A percentile compares a stretch with the other conserved stretches of the same genome.
phyloP scores from a whole-genome alignment of 1,284 basidiomycete species.

The Jaminaea rosea region DNA sequence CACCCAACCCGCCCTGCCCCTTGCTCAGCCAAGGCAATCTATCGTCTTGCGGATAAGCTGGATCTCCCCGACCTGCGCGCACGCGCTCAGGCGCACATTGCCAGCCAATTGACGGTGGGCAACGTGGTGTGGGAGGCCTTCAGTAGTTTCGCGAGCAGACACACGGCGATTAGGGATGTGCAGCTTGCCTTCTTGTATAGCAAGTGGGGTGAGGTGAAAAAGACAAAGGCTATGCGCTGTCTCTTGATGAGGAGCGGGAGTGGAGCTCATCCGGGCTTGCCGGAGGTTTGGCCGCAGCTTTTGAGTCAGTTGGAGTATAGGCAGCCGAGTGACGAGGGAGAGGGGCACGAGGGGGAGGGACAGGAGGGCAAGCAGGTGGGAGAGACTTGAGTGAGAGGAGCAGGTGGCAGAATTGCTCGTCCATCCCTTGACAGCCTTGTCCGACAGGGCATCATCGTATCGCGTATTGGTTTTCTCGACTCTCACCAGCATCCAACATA shows the following conservation, averaged over 20 bases:
- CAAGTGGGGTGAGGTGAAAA: slow-evolving; percentile 71
- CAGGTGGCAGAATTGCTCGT: no score
- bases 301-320: slow-evolving; percentile 30
- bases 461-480: no score
- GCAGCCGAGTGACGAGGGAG: slow-evolving; percentile 2
- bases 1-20: slow-evolving; percentile 59
- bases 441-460: no score
- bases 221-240: slow-evolving; percentile 67
- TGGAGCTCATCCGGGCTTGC: slow-evolving; percentile 32
- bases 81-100: slow-evolving; percentile 67
- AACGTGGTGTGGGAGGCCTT: slow-evolving; percentile 81
- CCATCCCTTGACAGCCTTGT: no score
- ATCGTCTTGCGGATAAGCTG: slow-evolving; percentile 62
- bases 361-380: no score
- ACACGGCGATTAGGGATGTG: slow-evolving; percentile 58
- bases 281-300: slow-evolving; percentile 34
- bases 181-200: slow-evolving; percentile 34
- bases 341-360: no score
- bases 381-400: no score
- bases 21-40: slow-evolving; percentile 78
- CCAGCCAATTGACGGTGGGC: slow-evolving; percentile 62
- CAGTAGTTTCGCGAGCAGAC: slow-evolving; percentile 70
- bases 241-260: slow-evolving; percentile 54
- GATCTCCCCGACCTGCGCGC: slow-evolving; percentile 62
- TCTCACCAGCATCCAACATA: no score